phyloP scores from a whole-genome alignment of 2,329 filamentous ascomycete species.

The Fusarium concolor region DNA sequence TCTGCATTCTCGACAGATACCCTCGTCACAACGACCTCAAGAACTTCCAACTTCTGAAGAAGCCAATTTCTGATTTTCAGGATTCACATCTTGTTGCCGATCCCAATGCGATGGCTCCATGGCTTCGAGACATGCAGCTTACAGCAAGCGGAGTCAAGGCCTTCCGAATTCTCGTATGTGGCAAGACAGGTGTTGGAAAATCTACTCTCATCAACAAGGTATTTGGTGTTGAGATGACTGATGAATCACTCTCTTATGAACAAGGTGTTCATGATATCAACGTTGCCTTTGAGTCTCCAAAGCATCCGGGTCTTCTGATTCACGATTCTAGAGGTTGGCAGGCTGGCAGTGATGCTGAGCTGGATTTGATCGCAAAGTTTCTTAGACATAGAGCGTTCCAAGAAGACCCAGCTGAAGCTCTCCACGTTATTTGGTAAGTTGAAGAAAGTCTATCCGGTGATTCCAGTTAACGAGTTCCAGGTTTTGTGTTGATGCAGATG shows the following conservation, averaged over 20 bases:
- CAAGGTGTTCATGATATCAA: constrained; percentile 46
- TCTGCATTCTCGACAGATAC: constrained; percentile 43
- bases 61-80: constrained; percentile 38
- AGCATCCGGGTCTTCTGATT: constrained; percentile 41
- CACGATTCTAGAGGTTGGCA: constrained; percentile 46
- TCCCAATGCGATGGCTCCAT: constrained; percentile 27
- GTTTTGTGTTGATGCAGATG: constrained; percentile 45
- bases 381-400: constrained; percentile 43
- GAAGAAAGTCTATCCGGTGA: accelerated
- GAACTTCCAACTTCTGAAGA: constrained; percentile 32
- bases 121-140: constrained; percentile 40
- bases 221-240: constrained; percentile 44
- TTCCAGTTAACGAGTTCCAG: constrained; percentile 1
- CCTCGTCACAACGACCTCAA: constrained; percentile 38
- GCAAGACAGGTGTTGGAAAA: constrained; percentile 44
- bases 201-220: constrained; percentile 47
- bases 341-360: constrained; percentile 40
- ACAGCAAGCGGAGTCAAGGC: constrained; percentile 44
- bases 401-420: constrained; percentile 40
- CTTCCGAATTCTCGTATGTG: constrained; percentile 43
- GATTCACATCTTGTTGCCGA: constrained; percentile 27
- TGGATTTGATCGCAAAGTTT: constrained; percentile 45
- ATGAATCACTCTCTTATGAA: constrained; percentile 39
- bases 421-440: constrained; percentile 42
- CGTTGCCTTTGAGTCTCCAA: constrained; percentile 42